Evolutionary conservation across 495 filamentous ascomycete species (phyloP), one percentile per base, ranked within the genome.

Genomic region (Symbiotaphrina buchneri): DNA sequence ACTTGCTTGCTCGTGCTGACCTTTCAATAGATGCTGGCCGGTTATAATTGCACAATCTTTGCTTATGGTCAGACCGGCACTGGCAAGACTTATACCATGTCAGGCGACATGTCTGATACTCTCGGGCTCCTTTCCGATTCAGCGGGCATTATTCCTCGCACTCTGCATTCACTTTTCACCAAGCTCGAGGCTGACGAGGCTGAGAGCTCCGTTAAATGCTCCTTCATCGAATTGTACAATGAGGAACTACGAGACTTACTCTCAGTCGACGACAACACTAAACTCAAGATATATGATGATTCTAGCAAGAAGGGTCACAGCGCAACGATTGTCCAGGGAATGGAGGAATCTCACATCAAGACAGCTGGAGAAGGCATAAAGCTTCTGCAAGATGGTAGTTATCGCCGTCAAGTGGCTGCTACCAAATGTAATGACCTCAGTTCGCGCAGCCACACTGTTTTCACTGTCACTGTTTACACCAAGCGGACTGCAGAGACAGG

Each of bases 1-100:
- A 13, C 10, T 14, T 10, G 11, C n/a, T 21, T 24, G 14, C 7
- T 5, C 20, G n/a, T 6, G 14, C 16, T 24, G 10, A 1, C 8
- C 10, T 6, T n/a, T 6, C 13, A 18, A 1, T 20, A 94, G 83
- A 93, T 95, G 67, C 64, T 97, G 15, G 61, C 68, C 17, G 87
- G 87, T n/a, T 95, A 77, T 53, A 97, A 97, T 47, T 97, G 87
- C 48, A 97, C 87, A 5, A 91, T 97, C 34, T 97, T 97, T 46
- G 87, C 87, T 28, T 97, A 97, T 47, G 87, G 87, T 6, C 87
- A 97, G 43, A 97, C 87, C 0, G 87, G 87, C 18, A 97, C 87
- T 0, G 87, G 87, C 32, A 97, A 97, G 52, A 97, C 87, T 19
- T 97, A 97, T 48, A 97, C 87, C 2, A 97, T 97, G 87, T 91